Conservation (phyloP, 1,284 basidiomycete species). For the Volvariella surrecta region DNA sequence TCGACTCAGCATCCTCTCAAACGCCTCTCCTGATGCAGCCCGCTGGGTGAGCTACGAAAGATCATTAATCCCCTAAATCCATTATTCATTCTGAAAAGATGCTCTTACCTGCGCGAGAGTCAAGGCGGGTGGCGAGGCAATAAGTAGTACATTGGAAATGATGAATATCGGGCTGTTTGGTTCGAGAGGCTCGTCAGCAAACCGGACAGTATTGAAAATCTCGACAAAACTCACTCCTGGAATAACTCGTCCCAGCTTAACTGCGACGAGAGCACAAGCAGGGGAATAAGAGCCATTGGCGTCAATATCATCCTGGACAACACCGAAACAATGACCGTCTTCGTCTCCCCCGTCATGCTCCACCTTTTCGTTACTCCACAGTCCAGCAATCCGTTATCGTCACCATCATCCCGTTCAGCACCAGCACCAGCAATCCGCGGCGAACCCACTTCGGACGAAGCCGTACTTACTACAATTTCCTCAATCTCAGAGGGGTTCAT, state of each 20-base stretch:
- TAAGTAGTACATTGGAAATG: conserved; percentile 66
- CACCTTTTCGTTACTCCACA: neutral
- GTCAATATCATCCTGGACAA: conserved; percentile 80
- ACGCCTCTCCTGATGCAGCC: conserved; percentile 79
- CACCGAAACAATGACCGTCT: conserved; percentile 76
- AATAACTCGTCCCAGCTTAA: conserved; percentile 59
- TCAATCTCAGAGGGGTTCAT: conserved; percentile 22
- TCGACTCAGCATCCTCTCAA: conserved; percentile 81
- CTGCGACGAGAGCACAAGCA: conserved; percentile 57
- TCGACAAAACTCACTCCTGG: conserved; percentile 50
- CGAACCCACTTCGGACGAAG: neutral
- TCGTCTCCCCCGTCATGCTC: conserved; percentile 43
- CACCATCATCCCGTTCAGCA: neutral
- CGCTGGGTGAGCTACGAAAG: conserved; percentile 64
- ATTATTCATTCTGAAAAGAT: too few species aligned
- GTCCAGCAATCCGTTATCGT: neutral
- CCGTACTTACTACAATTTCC: conserved; percentile 3
- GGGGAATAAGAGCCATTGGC: conserved; percentile 68
- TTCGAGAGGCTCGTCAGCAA: conserved; percentile 11
- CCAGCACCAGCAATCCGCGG: neutral
- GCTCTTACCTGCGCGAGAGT: conserved; percentile 64
- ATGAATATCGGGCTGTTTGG: conserved; percentile 70
- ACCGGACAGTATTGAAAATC: conserved; percentile 14
- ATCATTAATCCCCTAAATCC: neutral
- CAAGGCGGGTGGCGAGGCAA: conserved; percentile 76